Conservation (phyloP, 1,284 basidiomycete species). For the Cryptococcus sp. region DNA sequence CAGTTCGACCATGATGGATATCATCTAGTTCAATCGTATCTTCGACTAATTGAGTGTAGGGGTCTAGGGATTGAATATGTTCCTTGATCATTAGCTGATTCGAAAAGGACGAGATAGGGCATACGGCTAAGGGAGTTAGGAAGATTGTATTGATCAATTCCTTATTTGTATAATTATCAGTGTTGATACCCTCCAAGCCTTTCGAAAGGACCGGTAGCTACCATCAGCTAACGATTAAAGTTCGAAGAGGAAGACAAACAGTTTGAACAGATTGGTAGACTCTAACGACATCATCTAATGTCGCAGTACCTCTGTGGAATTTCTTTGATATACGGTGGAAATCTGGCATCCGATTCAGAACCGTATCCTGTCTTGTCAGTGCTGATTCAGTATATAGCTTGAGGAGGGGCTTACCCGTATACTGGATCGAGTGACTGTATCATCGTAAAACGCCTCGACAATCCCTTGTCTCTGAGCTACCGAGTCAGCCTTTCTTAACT, state of each 20-base stretch:
- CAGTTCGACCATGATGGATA: conserved; percentile 76
- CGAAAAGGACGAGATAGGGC: conserved; percentile 13
- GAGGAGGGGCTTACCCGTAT: conserved; percentile 58
- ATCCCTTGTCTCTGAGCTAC: conserved; percentile 76
- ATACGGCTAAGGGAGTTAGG: conserved; percentile 59
- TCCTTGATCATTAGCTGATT: conserved; percentile 51
- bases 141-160: conserved; percentile 66
- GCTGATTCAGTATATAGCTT: not conserved
- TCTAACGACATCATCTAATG: conserved; percentile 90
- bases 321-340: conserved; percentile 88
- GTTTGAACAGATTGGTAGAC: conserved; percentile 84
- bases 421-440: conserved; percentile 64
- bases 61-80: conserved; percentile 60
- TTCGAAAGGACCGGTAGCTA: not conserved
- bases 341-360: conserved; percentile 88
- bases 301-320: conserved; percentile 79
- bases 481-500: not conserved
- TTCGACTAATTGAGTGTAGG: conserved; percentile 92
- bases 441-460: conserved; percentile 81
- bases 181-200: conserved; percentile 48
- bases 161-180: conserved; percentile 46
- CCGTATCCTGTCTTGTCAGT: conserved; percentile 62
- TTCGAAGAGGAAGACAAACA: conserved; percentile 38
- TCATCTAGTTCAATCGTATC: conserved; percentile 89
- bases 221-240: not conserved